These are phyloP conservation scores for Artemisia tridentata DNA, from an alignment of 129 eudicot genomes.

Conservation along the genomic window DNA sequence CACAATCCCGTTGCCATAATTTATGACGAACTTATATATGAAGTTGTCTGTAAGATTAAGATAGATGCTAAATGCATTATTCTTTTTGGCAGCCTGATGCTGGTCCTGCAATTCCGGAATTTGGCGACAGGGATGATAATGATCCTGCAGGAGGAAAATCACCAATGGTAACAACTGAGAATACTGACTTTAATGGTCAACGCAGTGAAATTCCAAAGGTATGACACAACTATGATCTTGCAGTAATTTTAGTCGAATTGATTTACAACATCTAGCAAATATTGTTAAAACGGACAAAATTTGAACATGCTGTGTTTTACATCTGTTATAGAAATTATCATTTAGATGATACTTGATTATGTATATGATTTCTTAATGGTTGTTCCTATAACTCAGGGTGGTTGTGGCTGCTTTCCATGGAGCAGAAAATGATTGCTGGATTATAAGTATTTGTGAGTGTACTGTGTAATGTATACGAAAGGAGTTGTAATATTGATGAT, in stretches of 20 bases:
- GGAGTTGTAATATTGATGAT: too few relatives aligned
- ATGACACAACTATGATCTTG: background rate
- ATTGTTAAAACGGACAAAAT: background rate
- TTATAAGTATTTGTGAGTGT: conserved; percentile 10
- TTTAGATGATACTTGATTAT: too few relatives aligned
- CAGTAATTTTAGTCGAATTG: background rate
- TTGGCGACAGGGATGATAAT: conserved; percentile 77
- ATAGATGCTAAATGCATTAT: too few relatives aligned
- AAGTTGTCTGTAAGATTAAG: too few relatives aligned
- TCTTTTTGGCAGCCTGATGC: conserved; percentile 42
- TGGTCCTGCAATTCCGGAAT: conserved; percentile 59
- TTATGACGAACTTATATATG: too few relatives aligned
- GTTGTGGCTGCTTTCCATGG: conserved; percentile 66
- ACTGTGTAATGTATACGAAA: background rate
- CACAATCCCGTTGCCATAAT: too few relatives aligned
- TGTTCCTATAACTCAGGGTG: conserved; percentile 35
- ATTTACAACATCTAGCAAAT: background rate
- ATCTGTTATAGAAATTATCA: background rate
- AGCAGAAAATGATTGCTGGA: conserved; percentile 44
- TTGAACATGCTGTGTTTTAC: background rate
- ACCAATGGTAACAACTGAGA: conserved; percentile 44
- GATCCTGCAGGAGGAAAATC: conserved; percentile 63
- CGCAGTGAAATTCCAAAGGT: conserved; percentile 48
- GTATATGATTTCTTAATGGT: background rate
- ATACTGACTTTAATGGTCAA: conserved; percentile 39